phyloP scores from a whole-genome alignment of 2,329 filamentous ascomycete genomes.

The Intubia oerlemansii region DNA sequence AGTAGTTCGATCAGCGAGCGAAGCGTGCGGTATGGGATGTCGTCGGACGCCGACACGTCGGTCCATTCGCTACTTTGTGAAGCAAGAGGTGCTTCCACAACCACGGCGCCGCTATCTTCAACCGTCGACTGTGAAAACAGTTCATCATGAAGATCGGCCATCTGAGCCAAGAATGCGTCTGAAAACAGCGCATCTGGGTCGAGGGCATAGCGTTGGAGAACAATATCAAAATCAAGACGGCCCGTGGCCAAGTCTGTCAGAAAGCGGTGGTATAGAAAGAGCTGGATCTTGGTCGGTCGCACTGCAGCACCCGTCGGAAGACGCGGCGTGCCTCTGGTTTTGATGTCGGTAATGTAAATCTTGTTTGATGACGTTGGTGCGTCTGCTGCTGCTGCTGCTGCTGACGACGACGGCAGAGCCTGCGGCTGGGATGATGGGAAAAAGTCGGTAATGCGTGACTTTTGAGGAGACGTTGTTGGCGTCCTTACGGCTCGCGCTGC shows the following conservation, averaged over 20 bases:
- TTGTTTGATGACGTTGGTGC: background rate
- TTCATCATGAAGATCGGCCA: conserved; percentile 46
- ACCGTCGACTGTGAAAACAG: too few relatives aligned
- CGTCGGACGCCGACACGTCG: background rate
- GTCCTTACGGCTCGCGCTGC: too few relatives aligned
- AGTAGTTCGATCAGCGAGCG: conserved; percentile 25
- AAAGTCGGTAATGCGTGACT: conserved; percentile 8
- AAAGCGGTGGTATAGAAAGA: conserved; percentile 76
- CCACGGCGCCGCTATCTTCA: too few relatives aligned
- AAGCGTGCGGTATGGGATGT: conserved; percentile 24
- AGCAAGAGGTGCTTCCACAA: too few relatives aligned
- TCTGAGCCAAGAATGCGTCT: conserved; percentile 56
- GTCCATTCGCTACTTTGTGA: too few relatives aligned
- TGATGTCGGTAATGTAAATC: conserved; percentile 71
- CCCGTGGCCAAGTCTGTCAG: conserved; percentile 56
- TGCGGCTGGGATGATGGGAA: conserved; percentile 6
- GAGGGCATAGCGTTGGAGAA: conserved; percentile 54
- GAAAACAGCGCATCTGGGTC: conserved; percentile 47
- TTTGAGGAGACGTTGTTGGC: conserved; percentile 3
- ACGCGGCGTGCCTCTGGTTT: conserved; percentile 49
- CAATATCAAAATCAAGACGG: conserved; percentile 41
- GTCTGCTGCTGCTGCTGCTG: background rate
- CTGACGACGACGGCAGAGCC: background rate
- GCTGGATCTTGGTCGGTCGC: conserved; percentile 61
- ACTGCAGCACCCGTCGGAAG: conserved; percentile 44